These are phyloP conservation scores for Aspergillus avenaceus DNA, from an alignment of 495 filamentous ascomycete genomes.

Conservation along the genomic window DNA sequence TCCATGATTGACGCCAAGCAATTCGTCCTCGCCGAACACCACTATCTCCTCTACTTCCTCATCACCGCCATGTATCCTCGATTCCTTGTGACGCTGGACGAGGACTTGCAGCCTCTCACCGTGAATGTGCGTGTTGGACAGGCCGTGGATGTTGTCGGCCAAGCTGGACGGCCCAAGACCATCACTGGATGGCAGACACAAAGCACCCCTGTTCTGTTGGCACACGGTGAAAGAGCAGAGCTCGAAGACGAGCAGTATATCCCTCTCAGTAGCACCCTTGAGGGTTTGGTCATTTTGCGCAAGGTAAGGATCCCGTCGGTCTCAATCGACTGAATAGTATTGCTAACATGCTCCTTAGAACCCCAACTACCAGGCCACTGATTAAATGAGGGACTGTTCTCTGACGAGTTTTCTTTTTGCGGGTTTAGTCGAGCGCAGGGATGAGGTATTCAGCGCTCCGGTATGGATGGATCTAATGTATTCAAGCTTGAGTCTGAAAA, in stretches of 20 bases:
- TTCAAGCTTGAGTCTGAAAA: conserved; percentile 37
- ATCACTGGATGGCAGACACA: conserved; percentile 99
- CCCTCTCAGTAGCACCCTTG: conserved; percentile 80
- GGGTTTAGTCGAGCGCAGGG: conserved; percentile 16
- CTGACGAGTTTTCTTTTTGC: conserved; percentile 15
- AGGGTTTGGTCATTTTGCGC: conserved; percentile 92
- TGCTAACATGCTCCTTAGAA: conserved; percentile 40
- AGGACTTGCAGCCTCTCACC: conserved; percentile 86
- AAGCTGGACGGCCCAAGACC: conserved; percentile 94
- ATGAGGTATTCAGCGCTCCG: conserved; percentile 13
- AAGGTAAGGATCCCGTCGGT: conserved; percentile 61
- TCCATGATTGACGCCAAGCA: conserved; percentile 92
- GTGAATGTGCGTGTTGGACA: conserved; percentile 97
- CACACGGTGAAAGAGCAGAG: conserved; percentile 92
- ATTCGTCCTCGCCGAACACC: conserved; percentile 83
- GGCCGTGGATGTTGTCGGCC: conserved; percentile 95
- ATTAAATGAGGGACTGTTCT: conserved; percentile 26
- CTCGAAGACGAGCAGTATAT: conserved; percentile 97
- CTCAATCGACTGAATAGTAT: not conserved
- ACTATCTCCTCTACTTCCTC: conserved; percentile 97
- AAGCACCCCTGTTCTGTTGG: conserved; percentile 90
- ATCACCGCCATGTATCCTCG: conserved; percentile 96
- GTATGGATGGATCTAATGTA: conserved; percentile 37
- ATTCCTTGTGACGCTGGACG: conserved; percentile 93
- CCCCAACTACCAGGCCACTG: conserved; percentile 39